A percentile compares a stretch with the other conserved stretches of the same genome.
Conservation (phyloP, 805 yeast genomes). For the Schwanniomyces vanrijiae region DNA sequence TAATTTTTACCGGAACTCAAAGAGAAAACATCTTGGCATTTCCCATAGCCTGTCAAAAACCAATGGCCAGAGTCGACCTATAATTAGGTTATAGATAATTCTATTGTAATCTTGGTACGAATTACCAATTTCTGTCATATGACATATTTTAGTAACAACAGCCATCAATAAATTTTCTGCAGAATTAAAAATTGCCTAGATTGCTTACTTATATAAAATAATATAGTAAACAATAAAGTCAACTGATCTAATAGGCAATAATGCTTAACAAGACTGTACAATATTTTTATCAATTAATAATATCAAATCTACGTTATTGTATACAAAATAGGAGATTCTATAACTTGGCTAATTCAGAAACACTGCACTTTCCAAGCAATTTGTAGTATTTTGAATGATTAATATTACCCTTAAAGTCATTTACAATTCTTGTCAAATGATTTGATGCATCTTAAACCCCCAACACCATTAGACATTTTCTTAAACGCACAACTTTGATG, state of each 20-base stretch:
- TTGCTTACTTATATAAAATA: neutral
- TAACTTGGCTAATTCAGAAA: too few species aligned
- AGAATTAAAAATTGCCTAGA: neutral
- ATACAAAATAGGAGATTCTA: too few species aligned
- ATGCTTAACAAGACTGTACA: neutral
- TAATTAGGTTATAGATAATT: neutral
- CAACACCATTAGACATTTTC: neutral
- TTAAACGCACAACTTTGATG: neutral
- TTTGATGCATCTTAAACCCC: neutral
- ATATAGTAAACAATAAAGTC: neutral
- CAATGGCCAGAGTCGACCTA: neutral
- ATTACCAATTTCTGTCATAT: neutral
- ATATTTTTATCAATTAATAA: too few species aligned
- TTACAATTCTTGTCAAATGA: neutral
- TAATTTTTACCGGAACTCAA: neutral
- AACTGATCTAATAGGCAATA: neutral
- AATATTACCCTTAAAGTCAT: neutral
- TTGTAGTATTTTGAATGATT: too few species aligned
- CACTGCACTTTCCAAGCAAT: neutral
- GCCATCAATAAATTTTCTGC: neutral
- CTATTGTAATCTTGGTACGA: neutral
- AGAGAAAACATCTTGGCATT: neutral
- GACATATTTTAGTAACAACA: neutral
- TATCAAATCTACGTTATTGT: too few species aligned
- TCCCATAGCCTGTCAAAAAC: neutral